Base-by-base conservation (phyloP, 2,329 filamentous ascomycete species). In the Diaporthe eres region DNA sequence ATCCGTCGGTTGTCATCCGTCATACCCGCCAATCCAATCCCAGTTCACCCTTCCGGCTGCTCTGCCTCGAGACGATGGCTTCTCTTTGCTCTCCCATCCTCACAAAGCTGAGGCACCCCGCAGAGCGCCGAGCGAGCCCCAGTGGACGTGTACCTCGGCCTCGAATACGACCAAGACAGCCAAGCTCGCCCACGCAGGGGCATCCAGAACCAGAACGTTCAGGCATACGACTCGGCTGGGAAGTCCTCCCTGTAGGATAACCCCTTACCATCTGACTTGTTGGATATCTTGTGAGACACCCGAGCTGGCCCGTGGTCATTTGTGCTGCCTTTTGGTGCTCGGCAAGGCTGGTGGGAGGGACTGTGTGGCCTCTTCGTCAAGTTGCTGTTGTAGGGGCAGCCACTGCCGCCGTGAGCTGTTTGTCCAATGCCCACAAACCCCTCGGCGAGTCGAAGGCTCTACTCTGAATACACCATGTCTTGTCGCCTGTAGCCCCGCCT, bases 251-350 rank as follows among this genome's bases (percentile, higher is more conserved):
- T 37, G 44, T 39, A 53, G 31, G 65, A 12, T 12, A 10, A 10
- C 15, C 19, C 34, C n/a, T 31, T 53, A 39, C 65, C 47, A 28
- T n/a, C 7, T 25, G 47, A 25, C 47, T 42, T 28, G 49, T 70
- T n/a, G 34, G 65, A 37, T 68, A 19, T 28, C 15, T 39, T 39
- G 34, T 55, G 65, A 55, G 65, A 55, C 65, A 70, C 22, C 8
- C 34, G 22, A 22, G n/a, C n/a, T 51, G 31, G 28, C 47, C 63
- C 44, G 44, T 37, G 19, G 44, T 19, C 63, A 34, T 15, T 22
- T n/a, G 12, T 68, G 63, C 44, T 68, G 31, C 63, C 63, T 68
- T 42, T 39, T 31, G 51, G 44, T 34, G 12, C 28, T 37, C 31
- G 47, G 28, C 63, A 53, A 68, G 5, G 19, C 28, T 37, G 28